Base-by-base conservation (phyloP, 163 green algal genomes). In the Chlorella variabilis region DNA sequence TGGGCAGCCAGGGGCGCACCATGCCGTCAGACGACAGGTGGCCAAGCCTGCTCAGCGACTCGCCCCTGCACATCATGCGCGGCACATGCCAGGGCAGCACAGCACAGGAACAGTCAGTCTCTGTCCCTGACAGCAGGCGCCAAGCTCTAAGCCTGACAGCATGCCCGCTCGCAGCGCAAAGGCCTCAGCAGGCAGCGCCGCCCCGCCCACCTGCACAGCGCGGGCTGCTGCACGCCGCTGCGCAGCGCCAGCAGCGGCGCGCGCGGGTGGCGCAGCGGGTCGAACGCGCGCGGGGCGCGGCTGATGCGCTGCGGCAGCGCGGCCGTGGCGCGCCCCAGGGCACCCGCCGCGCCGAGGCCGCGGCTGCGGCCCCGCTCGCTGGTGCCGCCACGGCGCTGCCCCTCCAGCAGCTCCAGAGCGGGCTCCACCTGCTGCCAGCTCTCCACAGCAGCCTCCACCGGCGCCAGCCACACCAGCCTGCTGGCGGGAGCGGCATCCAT, bases 341-440 rank as follows among this genome's bases (percentile, higher is more conserved):
- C 63, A 11, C 25, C 21, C 42, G 27, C 56, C 38, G 25, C 33
- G 36, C 51, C 9, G 42, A 13, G 39, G 31, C 39, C 27, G 34
- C 20, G 54, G 61, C 11, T 1, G 31, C 61, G 4, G 59, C 59
- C 41, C 29, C 17, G 2, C 13, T 25, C 42, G 21, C 29, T 3
- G 38, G 31, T 51, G 48, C 49, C n/a, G 49, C 49, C 38, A 7
- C 31, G 4, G 41, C 70, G 15, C 45, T 15, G 45, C 45, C 27
- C 33, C 61, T 80, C 69, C 27, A 86, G 66, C 54, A 48, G 34
- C 74, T 86, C 81, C 4, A 83, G 58, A 0, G 68, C 51, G 17
- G 38, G 41, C 42, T 86, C 81, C 54, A 83, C 54, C 81, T 86
- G 81, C 81, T 86, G 74, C 81, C 81, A 86, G 49, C 36, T 62